phyloP scores from a whole-genome alignment of 192 early-diverging fungal species.

The Coemansia sp. region DNA sequence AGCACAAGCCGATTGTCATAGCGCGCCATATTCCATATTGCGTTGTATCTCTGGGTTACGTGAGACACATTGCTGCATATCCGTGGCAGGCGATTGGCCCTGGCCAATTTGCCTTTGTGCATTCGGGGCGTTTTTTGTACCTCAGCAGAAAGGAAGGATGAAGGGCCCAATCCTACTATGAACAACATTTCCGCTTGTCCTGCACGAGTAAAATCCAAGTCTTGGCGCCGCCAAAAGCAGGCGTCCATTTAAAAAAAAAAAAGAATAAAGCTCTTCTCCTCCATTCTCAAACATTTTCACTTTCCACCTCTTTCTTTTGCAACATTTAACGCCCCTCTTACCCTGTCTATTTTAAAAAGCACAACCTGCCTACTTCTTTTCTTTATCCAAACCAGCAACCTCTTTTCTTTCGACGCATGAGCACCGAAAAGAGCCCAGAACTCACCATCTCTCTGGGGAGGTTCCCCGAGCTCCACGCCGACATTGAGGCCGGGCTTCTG shows the following conservation, averaged over 20 bases:
- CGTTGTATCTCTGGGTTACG: too few species aligned
- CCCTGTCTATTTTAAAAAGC: neutral
- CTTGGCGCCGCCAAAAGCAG: too few species aligned
- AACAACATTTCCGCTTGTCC: neutral
- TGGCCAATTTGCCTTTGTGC: too few species aligned
- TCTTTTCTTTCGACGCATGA: conserved; percentile 21
- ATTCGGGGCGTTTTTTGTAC: too few species aligned
- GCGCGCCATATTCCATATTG: too few species aligned
- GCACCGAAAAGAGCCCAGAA: conserved; percentile 42
- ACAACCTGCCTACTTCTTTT: neutral
- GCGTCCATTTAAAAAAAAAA: neutral
- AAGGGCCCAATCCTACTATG: too few species aligned
- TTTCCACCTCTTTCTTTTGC: conserved; percentile 6
- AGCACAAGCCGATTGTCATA: too few species aligned
- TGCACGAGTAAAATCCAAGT: neutral
- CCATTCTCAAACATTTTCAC: neutral
- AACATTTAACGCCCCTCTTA: neutral
- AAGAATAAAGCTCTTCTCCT: neutral
- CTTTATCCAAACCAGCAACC: neutral
- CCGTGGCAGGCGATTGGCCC: too few species aligned
- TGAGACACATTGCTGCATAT: too few species aligned
- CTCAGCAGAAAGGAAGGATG: too few species aligned
- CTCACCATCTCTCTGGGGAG: conserved; percentile 31
- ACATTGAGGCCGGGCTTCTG: conserved; percentile 39
- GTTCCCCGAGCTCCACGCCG: conserved; percentile 19